Conservation (phyloP, 441 rosid species). For the Mallotus japonicus region DNA sequence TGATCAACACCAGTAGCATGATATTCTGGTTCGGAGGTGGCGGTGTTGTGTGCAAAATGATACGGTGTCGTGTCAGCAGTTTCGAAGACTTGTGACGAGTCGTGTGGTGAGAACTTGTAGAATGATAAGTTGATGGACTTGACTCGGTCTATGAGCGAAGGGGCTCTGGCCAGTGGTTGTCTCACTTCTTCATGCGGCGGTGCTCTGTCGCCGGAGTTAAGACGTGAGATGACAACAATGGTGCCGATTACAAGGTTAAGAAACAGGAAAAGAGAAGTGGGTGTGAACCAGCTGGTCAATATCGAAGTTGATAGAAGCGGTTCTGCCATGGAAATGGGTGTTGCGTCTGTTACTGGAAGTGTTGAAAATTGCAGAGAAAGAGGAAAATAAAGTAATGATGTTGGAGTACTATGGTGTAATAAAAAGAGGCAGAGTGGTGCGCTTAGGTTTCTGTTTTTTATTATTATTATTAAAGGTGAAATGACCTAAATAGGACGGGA, state of each 20-base stretch:
- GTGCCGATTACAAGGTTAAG: conserved; percentile 68
- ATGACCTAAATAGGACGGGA: too few relatives aligned
- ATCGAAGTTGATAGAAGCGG: background rate
- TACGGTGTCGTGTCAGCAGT: background rate
- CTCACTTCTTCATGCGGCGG: conserved; percentile 7
- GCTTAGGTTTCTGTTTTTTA: too few relatives aligned
- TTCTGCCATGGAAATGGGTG: conserved; percentile 9
- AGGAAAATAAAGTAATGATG: too few relatives aligned
- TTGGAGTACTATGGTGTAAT: too few relatives aligned
- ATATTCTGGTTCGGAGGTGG: too few relatives aligned
- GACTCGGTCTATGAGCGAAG: conserved; percentile 48
- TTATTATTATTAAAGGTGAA: too few relatives aligned
- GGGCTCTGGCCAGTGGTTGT: conserved; percentile 29
- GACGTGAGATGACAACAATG: conserved; percentile 50
- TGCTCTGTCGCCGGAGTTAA: conserved; percentile 22
- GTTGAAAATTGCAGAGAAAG: background rate
- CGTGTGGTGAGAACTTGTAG: background rate
- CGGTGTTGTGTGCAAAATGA: too few relatives aligned
- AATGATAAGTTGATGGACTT: conserved; percentile 44
- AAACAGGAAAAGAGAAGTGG: conserved; percentile 62
- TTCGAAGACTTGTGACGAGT: background rate
- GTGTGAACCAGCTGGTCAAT: conserved; percentile 55
- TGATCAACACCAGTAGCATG: too few relatives aligned
- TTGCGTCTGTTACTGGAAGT: background rate
- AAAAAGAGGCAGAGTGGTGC: too few relatives aligned